Percentiles rank a stretch among this genome's conserved stretches.
These are phyloP conservation scores for Mycena crocata DNA, from an alignment of 768 basidiomycete genomes.

Conservation along the genomic window DNA sequence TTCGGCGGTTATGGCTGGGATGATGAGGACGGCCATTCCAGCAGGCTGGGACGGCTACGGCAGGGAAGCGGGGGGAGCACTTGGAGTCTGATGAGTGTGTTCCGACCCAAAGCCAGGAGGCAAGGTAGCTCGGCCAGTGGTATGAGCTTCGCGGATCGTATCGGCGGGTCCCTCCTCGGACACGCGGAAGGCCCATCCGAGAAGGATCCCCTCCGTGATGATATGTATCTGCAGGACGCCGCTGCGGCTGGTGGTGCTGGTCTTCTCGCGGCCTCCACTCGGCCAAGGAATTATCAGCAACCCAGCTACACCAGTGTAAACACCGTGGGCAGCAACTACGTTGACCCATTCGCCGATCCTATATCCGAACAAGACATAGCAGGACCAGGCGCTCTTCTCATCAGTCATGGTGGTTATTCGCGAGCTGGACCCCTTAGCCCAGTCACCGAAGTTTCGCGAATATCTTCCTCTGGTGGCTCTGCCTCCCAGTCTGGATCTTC, in stretches of 20 bases:
- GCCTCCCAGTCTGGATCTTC: slow-evolving; percentile 42
- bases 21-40: slow-evolving; percentile 48
- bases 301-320: slow-evolving; percentile 51
- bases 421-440: slow-evolving; percentile 43
- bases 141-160: slow-evolving; percentile 36
- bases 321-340: slow-evolving; percentile 51
- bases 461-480: slow-evolving; percentile 35
- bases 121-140: slow-evolving; percentile 31
- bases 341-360: slow-evolving; percentile 62
- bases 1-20: slow-evolving; percentile 48
- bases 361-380: slow-evolving; percentile 45
- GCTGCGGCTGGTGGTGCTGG: slow-evolving; percentile 31
- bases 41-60: slow-evolving; percentile 41
- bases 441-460: slow-evolving; percentile 45
- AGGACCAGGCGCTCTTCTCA: slow-evolving; percentile 39
- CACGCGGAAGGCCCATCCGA: slow-evolving; percentile 32
- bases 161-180: slow-evolving; percentile 28
- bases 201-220: slow-evolving; percentile 33
- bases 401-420: slow-evolving; percentile 12
- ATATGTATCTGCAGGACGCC: slow-evolving; percentile 37
- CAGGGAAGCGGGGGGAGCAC: slow-evolving; percentile 59
- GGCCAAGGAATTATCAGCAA: slow-evolving; percentile 45
- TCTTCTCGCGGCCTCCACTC: slow-evolving; percentile 16
- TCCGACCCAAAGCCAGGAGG: slow-evolving; percentile 44
- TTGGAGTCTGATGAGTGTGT: slow-evolving; percentile 64